phyloP scores from a whole-genome alignment of 768 basidiomycete genomes.

The Pleurotus cornucopiae region DNA sequence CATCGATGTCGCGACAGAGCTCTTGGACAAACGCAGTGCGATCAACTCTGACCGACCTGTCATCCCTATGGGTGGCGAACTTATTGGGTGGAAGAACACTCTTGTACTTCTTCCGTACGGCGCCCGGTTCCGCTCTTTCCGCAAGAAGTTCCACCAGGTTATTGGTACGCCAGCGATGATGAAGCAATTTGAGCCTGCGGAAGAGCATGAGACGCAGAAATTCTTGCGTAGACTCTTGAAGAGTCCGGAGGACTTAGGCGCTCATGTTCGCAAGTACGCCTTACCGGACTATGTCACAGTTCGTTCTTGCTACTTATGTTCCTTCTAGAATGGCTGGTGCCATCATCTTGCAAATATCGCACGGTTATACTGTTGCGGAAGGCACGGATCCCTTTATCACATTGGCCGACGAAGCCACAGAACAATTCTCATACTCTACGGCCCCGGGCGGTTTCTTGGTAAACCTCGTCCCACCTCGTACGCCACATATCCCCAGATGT shows the following conservation, averaged over 20 bases:
- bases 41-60: slow-evolving; percentile 54
- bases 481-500: slow-evolving; percentile 10
- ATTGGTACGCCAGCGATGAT: slow-evolving; percentile 35
- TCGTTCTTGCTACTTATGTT: neutral
- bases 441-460: slow-evolving; percentile 44
- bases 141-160: slow-evolving; percentile 35
- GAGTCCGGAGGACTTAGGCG: slow-evolving; percentile 27
- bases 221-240: slow-evolving; percentile 34
- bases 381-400: slow-evolving; percentile 34
- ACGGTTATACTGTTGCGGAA: slow-evolving; percentile 38
- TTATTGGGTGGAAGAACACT: slow-evolving; percentile 24
- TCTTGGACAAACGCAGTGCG: slow-evolving; percentile 48
- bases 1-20: slow-evolving; percentile 32
- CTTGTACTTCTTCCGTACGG: slow-evolving; percentile 33
- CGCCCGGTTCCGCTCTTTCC: slow-evolving; percentile 34
- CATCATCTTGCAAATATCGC: slow-evolving; percentile 39
- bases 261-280: slow-evolving; percentile 32
- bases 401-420: slow-evolving; percentile 32
- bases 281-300: neutral
- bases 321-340: slow-evolving; percentile 34
- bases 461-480: slow-evolving; percentile 44
- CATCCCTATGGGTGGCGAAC: slow-evolving; percentile 32
- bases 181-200: slow-evolving; percentile 31
- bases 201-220: slow-evolving; percentile 33
- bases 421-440: slow-evolving; percentile 33